phyloP scores from a whole-genome alignment of 73 alveolate species.

The Symbiodinium pilosum region DNA sequence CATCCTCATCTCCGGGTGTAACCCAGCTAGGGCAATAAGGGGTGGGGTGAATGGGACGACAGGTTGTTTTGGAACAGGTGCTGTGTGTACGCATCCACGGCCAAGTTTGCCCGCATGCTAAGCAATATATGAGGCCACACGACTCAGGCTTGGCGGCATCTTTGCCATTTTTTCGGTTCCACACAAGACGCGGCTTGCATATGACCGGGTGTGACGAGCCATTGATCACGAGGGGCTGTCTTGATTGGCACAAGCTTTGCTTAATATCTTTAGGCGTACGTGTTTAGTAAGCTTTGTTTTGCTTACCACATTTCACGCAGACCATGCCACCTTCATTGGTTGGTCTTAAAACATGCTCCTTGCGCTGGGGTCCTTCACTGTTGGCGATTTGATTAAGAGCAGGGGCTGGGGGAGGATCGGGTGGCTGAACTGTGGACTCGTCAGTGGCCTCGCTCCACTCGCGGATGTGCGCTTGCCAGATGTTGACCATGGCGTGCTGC shows the following conservation, averaged over 20 bases:
- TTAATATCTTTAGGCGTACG: neutral
- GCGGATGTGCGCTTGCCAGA: slow-evolving; percentile 16
- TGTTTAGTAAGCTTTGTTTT: neutral
- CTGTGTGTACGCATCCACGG: too few species aligned
- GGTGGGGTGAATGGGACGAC: too few species aligned
- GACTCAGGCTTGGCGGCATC: too few species aligned
- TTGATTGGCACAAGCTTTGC: neutral
- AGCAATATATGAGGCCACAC: too few species aligned
- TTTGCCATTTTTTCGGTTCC: too few species aligned
- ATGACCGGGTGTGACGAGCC: neutral
- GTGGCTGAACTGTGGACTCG: too few species aligned
- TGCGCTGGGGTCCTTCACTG: too few species aligned
- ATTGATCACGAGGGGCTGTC: neutral
- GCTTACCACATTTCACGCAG: neutral
- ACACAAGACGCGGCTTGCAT: neutral
- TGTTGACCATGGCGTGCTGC: neutral
- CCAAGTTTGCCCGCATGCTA: too few species aligned
- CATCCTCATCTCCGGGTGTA: too few species aligned
- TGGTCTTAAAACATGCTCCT: neutral
- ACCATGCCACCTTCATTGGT: neutral
- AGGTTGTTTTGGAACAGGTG: too few species aligned
- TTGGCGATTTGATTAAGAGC: neutral
- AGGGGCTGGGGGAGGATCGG: neutral
- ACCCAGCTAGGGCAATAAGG: too few species aligned
- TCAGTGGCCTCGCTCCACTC: neutral